Percentiles rank a stretch among this genome's conserved stretches.
Conservation (phyloP, 768 basidiomycete species). For the Serendipita sp. region DNA sequence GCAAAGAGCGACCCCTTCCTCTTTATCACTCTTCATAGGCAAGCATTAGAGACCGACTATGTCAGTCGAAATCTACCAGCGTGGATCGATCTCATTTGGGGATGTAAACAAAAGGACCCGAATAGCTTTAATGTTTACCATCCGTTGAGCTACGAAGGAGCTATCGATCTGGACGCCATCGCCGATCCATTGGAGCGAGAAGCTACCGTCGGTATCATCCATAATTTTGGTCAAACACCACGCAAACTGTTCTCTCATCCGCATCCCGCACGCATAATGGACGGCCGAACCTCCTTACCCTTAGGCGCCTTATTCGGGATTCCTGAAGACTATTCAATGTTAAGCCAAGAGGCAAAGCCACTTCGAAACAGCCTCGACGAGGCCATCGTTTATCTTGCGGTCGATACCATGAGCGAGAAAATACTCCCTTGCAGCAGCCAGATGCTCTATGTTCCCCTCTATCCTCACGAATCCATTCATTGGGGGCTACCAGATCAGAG, state of each 20-base stretch:
- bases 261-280: conserved; percentile 61
- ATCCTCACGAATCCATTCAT: conserved; percentile 51
- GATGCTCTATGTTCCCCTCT: conserved; percentile 38
- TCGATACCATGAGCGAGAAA: conserved; percentile 43
- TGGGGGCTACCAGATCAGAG: conserved; percentile 36
- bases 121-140: conserved; percentile 76
- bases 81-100: conserved; percentile 96
- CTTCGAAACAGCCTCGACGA: conserved; percentile 36
- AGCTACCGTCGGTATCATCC: conserved; percentile 88
- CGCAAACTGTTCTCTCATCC: conserved; percentile 62
- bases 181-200: conserved; percentile 76
- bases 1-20: conserved; percentile 69
- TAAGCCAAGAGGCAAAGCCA: conserved; percentile 40
- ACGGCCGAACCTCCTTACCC: conserved; percentile 60
- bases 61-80: conserved; percentile 70
- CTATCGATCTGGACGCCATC: conserved; percentile 76
- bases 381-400: conserved; percentile 34
- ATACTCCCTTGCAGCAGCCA: conserved; percentile 49
- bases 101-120: conserved; percentile 65
- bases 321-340: conserved; percentile 64
- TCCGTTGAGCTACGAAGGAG: conserved; percentile 84
- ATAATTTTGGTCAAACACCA: conserved; percentile 93
- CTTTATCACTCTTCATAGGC: conserved; percentile 66
- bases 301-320: conserved; percentile 57
- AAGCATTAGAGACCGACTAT: conserved; percentile 79